phyloP scores from a whole-genome alignment of 306 rosid species.

The Gillenia trifoliata region DNA sequence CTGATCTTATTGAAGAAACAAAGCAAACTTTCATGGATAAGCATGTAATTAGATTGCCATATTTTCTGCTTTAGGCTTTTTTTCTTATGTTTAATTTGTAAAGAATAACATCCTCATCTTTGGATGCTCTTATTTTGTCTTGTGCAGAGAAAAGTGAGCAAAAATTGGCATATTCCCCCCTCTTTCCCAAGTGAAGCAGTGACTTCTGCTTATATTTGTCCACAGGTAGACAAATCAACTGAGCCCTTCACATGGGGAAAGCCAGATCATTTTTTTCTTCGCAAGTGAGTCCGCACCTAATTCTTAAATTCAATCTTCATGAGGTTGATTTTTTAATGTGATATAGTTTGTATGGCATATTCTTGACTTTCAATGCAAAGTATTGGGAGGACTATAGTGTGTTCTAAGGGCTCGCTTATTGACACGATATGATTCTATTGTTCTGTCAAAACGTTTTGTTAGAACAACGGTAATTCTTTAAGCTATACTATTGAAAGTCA shows the following conservation, averaged over 20 bases:
- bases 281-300: conserved; percentile 55
- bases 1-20: conserved; percentile 28
- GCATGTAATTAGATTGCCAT: conserved; percentile 46
- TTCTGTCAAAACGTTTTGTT: background rate
- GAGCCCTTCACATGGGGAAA: conserved; percentile 89
- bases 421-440: background rate
- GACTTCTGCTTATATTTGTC: conserved; percentile 66
- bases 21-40: conserved; percentile 64
- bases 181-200: conserved; percentile 89
- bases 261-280: conserved; percentile 94
- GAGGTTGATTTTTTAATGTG: background rate
- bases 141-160: conserved; percentile 91
- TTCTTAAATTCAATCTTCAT: no score
- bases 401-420: background rate
- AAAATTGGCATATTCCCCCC: conserved; percentile 92
- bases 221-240: conserved; percentile 86
- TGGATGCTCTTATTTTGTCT: conserved; percentile 3
- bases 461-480: background rate
- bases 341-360: background rate
- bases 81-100: conserved; percentile 1
- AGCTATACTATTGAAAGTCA: background rate
- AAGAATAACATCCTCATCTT: background rate
- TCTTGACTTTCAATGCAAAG: background rate
- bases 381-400: background rate
- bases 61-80: conserved; percentile 9